phyloP scores from a whole-genome alignment of 495 filamentous ascomycete genomes.

The Xylaria intraflava region DNA sequence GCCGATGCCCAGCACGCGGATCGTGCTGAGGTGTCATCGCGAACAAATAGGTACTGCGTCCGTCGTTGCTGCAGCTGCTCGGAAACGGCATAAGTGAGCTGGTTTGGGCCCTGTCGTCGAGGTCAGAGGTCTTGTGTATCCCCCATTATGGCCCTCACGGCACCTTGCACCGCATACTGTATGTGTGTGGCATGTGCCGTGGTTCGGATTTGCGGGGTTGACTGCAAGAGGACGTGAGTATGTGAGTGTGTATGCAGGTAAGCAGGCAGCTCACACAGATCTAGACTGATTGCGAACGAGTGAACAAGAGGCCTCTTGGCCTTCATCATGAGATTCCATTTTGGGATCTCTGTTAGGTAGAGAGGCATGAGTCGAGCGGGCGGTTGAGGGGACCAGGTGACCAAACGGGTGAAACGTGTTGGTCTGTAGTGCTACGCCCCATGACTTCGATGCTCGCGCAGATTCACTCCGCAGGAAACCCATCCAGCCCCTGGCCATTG shows the following conservation, averaged over 20 bases:
- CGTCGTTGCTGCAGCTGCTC: conserved; percentile 5
- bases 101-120: neutral
- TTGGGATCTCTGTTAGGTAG: no score
- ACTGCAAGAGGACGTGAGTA: neutral
- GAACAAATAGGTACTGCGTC: neutral
- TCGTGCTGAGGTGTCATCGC: neutral
- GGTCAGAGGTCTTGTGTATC: neutral
- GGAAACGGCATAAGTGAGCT: neutral
- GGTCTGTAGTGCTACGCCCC: neutral
- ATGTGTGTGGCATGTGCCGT: neutral
- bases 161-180: neutral
- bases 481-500: no score
- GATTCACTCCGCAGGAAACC: no score
- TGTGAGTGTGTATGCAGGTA: neutral
- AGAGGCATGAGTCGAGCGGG: no score
- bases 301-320: no score
- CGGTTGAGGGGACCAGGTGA: neutral
- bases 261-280: neutral
- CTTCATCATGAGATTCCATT: no score
- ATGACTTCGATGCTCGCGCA: no score
- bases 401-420: neutral
- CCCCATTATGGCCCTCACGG: neutral
- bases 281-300: no score
- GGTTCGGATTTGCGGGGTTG: conserved; percentile 6
- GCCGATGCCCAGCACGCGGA: neutral